Conservation (phyloP, 306 rosid genomes). For the Medicago ruthenica region DNA sequence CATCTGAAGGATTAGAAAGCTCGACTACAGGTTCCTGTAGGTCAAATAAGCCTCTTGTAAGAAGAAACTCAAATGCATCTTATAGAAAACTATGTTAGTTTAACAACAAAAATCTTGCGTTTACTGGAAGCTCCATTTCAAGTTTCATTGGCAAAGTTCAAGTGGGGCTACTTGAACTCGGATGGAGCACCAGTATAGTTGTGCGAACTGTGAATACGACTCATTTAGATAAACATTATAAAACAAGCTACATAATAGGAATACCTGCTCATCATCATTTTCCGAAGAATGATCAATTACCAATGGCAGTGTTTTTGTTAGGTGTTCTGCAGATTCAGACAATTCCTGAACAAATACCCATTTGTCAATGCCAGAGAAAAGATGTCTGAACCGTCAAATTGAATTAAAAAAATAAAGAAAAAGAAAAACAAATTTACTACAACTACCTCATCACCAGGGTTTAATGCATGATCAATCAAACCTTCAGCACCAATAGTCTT, state of each 20-base stretch:
- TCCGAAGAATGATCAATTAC: conserved; percentile 61
- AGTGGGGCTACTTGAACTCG: conserved; percentile 23
- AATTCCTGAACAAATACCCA: conserved; percentile 59
- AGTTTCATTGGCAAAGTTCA: conserved; percentile 30
- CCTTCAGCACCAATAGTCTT: conserved; percentile 54
- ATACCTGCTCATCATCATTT: conserved; percentile 83
- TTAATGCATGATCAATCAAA: conserved; percentile 56
- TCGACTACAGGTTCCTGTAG: conserved; percentile 80
- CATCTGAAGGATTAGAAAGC: conserved; percentile 82
- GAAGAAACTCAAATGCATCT: conserved; percentile 38
- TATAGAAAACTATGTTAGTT: conserved; percentile 1
- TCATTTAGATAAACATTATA: conserved; percentile 7
- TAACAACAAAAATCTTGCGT: conserved; percentile 13
- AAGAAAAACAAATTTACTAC: conserved; percentile 5
- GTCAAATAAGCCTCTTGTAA: conserved; percentile 39
- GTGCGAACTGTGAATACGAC: conserved; percentile 29
- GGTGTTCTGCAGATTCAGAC: conserved; percentile 59
- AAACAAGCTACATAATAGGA: conserved; percentile 19
- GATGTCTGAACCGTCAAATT: conserved; percentile 5
- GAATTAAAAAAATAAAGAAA: conserved; percentile 2
- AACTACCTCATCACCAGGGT: conserved; percentile 66
- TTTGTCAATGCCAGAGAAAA: conserved; percentile 20
- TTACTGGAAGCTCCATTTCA: conserved; percentile 23
- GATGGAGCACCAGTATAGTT: conserved; percentile 22
- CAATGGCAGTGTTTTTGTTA: conserved; percentile 52